Evolutionary conservation across 2,329 filamentous ascomycete genomes (phyloP), one percentile per base, ranked within the genome.

Genomic region (Periconia macrospinosa): DNA sequence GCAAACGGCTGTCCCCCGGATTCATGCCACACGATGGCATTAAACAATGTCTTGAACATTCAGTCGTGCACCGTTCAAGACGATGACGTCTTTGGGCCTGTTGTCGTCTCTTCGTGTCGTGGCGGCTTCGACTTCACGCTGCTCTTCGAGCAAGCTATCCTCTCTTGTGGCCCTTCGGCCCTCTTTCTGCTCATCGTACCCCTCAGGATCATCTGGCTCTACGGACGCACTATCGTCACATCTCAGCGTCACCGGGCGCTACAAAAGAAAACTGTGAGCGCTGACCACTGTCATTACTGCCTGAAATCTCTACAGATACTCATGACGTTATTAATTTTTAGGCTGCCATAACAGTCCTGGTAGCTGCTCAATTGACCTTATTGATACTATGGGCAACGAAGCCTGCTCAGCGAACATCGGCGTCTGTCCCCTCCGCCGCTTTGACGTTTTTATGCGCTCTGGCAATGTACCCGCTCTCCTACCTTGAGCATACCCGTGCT

Each of bases 91-190:
- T 66, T 66, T 47, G 60, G 65, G 1, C 63, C 62, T 11, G 50
- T 27, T 8, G 59, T 59, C 41, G 30, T 18, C 5, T 37, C 56
- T 18, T 43, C 55, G 14, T 67, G 63, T 50, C 59, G 63, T 50
- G 65, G 64, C 48, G 63, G 59, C 42, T 37, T 37, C 33, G 33
- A 37, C 33, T 62, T 70, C 52, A 69, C 67, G 14, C 47, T 69
- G 10, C 52, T 59, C 23, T 68, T 69, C 41, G 65, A 69, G 49
- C 62, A 69, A 47, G 66, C 57, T 61, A 55, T 68, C 30, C 45
- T 68, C 48, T 50, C 48, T 44, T 44, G 41, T 50, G 41, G 48
- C 41, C 48, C 48, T 50, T 45, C 41, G 41, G 41, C 41, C 41
- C 41, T 50, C 20, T 50, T 50, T 45, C 48, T 50, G 41, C 48